Conservation (phyloP, 140 eudicot genomes). For the Oenanthe javanica region DNA sequence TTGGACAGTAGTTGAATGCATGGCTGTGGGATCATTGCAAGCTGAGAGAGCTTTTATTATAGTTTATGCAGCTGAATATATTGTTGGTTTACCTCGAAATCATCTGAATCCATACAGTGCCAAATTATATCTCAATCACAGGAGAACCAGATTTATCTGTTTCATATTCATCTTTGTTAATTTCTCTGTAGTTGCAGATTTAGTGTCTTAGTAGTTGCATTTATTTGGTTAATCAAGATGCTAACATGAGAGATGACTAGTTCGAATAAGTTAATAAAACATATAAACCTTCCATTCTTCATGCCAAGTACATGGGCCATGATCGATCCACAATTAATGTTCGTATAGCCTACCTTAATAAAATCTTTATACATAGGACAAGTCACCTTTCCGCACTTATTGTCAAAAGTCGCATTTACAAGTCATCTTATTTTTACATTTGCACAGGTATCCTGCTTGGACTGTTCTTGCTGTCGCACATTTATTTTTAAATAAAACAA, state of each 20-base stretch:
- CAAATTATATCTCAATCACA: not conserved
- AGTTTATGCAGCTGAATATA: not conserved
- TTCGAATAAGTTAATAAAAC: no score
- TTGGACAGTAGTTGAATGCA: not conserved
- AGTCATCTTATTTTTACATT: constrained; percentile 24
- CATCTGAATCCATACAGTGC: not conserved
- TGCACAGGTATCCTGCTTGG: not conserved
- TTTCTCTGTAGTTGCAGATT: not conserved
- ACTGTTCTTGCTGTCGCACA: not conserved
- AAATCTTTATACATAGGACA: no score
- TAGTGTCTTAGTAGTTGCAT: no score
- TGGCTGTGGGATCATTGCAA: not conserved
- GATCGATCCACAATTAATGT: no score
- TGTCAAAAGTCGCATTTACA: constrained; percentile 18
- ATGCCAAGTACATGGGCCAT: no score
- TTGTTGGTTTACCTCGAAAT: not conserved
- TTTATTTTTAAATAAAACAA: no score
- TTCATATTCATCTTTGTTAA: not conserved
- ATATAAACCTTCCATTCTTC: no score
- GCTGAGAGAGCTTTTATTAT: not conserved
- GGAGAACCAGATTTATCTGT: not conserved
- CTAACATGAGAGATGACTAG: no score
- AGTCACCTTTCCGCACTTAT: no score
- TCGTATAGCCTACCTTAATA: constrained; percentile 20
- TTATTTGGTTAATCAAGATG: no score